phyloP scores from a whole-genome alignment of 108 stramenopile genomes.

The Fistulifera pelliculosa region DNA sequence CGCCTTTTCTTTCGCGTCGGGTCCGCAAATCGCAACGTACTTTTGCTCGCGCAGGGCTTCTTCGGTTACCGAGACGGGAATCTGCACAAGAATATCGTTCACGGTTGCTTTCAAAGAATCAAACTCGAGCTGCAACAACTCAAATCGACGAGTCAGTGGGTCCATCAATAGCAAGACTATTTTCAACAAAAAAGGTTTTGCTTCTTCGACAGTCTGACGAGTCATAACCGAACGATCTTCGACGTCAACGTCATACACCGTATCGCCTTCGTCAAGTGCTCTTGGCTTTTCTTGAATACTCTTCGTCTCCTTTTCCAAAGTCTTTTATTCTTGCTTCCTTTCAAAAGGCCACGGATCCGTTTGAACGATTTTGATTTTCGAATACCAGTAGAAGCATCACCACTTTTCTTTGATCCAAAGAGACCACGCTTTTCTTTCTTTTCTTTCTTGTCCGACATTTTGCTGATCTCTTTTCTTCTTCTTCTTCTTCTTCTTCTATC shows the following conservation, averaged over 20 bases:
- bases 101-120: slow-evolving; percentile 56
- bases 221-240: slow-evolving; percentile 12
- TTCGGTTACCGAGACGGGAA: slow-evolving; percentile 60
- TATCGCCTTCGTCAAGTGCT: slow-evolving; percentile 3
- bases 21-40: slow-evolving; percentile 30
- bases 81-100: slow-evolving; percentile 56
- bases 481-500: too few species aligned
- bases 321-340: slow-evolving; percentile 3
- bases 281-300: background rate
- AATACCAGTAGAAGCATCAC: background rate
- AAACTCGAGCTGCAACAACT: slow-evolving; percentile 81
- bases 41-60: slow-evolving; percentile 29
- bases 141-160: slow-evolving; percentile 63
- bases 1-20: slow-evolving; percentile 16
- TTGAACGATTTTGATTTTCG: slow-evolving; percentile 1
- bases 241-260: slow-evolving; percentile 9
- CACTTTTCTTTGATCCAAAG: background rate
- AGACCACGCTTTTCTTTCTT: too few species aligned
- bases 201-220: background rate
- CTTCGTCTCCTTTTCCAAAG: background rate
- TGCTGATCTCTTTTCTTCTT: too few species aligned
- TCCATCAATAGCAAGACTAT: slow-evolving; percentile 76
- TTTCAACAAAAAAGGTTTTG: slow-evolving; percentile 12
- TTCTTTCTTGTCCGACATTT: too few species aligned
- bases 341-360: slow-evolving; percentile 2